Evolutionary conservation across 192 early-diverging fungal genomes (phyloP).

Genomic region (Gonapodya prolifera): DNA sequence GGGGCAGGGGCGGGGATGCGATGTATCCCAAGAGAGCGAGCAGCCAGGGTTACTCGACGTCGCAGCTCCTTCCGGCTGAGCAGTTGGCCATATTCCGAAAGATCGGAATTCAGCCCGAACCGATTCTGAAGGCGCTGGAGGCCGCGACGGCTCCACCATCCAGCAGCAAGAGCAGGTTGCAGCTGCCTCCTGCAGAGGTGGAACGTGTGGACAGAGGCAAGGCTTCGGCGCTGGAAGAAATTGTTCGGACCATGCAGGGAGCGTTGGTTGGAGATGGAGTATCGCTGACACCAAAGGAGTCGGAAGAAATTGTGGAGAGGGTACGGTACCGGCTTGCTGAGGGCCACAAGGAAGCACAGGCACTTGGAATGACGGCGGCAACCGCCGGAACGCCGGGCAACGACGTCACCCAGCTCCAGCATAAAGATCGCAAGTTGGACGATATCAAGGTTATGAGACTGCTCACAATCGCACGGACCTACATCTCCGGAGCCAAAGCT

Average conservation of each 20-base stretch:
- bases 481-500: neutral
- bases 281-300: neutral
- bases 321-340: neutral
- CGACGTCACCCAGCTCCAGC: neutral
- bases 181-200: neutral
- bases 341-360: neutral
- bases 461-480: neutral
- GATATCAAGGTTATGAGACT: neutral
- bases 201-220: neutral
- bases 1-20: neutral
- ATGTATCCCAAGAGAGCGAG: neutral
- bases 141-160: neutral
- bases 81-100: neutral
- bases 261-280: neutral
- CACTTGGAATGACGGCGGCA: neutral
- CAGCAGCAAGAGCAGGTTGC: neutral
- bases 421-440: neutral
- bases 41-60: neutral
- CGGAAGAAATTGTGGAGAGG: neutral
- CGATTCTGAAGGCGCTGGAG: neutral
- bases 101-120: neutral
- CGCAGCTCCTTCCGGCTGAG: neutral
- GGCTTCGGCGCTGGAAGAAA: neutral
- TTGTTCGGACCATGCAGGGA: neutral
- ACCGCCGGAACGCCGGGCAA: neutral